phyloP scores from a whole-genome alignment of 2,329 filamentous ascomycete genomes.

The Aspergillus quadricinctus region DNA sequence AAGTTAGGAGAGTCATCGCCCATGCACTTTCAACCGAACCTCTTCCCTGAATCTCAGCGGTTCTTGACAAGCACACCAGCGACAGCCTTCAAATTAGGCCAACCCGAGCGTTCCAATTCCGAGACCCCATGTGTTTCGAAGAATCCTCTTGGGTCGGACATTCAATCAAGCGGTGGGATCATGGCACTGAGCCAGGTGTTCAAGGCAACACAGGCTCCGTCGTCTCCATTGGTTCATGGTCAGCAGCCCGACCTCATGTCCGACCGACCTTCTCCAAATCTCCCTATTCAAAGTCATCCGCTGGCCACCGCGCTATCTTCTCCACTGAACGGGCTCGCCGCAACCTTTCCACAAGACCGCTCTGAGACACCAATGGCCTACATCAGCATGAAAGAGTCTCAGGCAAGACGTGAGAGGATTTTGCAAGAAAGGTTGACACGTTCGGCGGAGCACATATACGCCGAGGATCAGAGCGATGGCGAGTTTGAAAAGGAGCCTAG shows the following conservation, averaged over 20 bases:
- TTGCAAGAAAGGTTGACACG: constrained; percentile 29
- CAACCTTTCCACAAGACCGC: constrained; percentile 31
- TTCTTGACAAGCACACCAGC: constrained; percentile 42
- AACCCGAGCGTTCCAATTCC: constrained; percentile 22
- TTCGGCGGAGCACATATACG: constrained; percentile 32
- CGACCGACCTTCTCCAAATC: constrained; percentile 47
- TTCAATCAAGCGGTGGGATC: constrained; percentile 34
- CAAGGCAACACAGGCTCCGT: constrained; percentile 45
- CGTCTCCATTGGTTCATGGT: constrained; percentile 40
- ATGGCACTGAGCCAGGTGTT: constrained; percentile 48
- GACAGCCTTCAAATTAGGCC: constrained; percentile 32
- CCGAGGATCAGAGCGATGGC: constrained; percentile 35
- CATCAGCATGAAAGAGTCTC: constrained; percentile 45
- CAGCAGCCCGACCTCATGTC: constrained; percentile 37
- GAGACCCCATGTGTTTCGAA: constrained; percentile 39
- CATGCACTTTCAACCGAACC: constrained; percentile 32
- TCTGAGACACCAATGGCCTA: constrained; percentile 42
- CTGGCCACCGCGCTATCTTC: constrained; percentile 35
- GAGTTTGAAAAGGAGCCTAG: constrained; percentile 44
- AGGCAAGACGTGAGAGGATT: constrained; percentile 36
- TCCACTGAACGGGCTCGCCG: constrained; percentile 29
- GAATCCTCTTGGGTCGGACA: constrained; percentile 39
- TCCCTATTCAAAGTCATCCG: constrained; percentile 39
- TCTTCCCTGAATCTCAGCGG: constrained; percentile 46
- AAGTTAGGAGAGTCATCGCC: constrained; percentile 36